Conservation (phyloP, 805 yeast species). For the Cyberlindnera maritima region DNA sequence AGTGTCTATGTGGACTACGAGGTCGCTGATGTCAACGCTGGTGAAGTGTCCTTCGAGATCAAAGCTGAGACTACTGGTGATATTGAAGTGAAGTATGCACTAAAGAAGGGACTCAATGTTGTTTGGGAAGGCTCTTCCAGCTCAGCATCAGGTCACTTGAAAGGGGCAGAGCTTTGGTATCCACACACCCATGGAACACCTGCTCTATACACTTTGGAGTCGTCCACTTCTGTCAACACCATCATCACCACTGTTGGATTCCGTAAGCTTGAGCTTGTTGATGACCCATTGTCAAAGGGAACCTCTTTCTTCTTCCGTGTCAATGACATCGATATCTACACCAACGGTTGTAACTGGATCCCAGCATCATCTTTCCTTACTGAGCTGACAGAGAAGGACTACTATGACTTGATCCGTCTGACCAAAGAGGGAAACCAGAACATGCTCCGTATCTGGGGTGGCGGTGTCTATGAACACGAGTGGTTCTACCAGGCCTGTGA, state of each 20-base stretch:
- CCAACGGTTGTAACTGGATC: constrained; percentile 23
- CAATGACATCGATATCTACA: constrained; percentile 16
- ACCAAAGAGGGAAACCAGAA: constrained; percentile 17
- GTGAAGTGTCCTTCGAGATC: constrained; percentile 9
- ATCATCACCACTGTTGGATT: constrained; percentile 15
- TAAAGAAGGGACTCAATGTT: constrained; percentile 5
- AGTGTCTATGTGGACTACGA: constrained; percentile 14
- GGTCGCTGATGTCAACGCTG: constrained; percentile 8
- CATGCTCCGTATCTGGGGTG: constrained; percentile 24
- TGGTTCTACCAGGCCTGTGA: constrained; percentile 17
- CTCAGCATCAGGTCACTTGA: not conserved
- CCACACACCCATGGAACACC: constrained; percentile 22
- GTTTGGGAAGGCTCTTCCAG: constrained; percentile 12
- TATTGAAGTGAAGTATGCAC: not conserved
- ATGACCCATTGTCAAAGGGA: constrained; percentile 12
- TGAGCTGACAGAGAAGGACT: constrained; percentile 11
- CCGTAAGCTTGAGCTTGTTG: constrained; percentile 18
- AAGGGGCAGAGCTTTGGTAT: constrained; percentile 14
- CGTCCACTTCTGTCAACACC: constrained; percentile 4
- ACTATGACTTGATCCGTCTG: constrained; percentile 13
- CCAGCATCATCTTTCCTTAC: constrained; percentile 18
- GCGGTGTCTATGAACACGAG: constrained; percentile 21
- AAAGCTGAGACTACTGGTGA: constrained; percentile 7
- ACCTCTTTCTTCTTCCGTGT: constrained; percentile 19
- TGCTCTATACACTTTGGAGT: constrained; percentile 6